Conservation (phyloP, 495 filamentous ascomycete species). For the Lophiostoma macrostomum region DNA sequence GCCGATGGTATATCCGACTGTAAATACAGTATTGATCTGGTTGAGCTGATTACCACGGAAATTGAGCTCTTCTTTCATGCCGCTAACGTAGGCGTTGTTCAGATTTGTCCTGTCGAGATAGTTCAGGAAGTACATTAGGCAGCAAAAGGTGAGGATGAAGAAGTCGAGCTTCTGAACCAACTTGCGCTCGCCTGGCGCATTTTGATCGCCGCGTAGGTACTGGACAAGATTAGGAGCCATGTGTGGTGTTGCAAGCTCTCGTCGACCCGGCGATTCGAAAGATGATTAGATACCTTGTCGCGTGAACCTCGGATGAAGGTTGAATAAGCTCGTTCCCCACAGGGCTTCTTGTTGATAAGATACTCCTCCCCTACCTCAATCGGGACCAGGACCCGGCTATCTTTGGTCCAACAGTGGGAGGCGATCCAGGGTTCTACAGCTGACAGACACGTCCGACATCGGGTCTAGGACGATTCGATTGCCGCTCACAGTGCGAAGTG, state of each 20-base stretch:
- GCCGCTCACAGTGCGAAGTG: too few species aligned
- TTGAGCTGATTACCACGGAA: slow-evolving; percentile 59
- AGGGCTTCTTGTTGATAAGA: background rate
- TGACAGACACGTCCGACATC: slow-evolving; percentile 9
- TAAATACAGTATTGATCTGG: slow-evolving; percentile 52
- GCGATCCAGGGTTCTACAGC: slow-evolving; percentile 1
- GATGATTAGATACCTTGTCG: too few species aligned
- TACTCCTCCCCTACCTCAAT: background rate
- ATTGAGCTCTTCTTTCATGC: slow-evolving; percentile 62
- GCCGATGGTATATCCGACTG: slow-evolving; percentile 43
- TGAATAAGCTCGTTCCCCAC: background rate
- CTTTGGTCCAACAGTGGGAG: slow-evolving; percentile 18
- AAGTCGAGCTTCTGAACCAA: slow-evolving; percentile 59
- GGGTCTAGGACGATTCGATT: too few species aligned
- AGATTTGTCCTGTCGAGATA: slow-evolving; percentile 59
- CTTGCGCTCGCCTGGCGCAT: slow-evolving; percentile 44
- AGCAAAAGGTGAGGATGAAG: slow-evolving; percentile 65
- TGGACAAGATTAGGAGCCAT: slow-evolving; percentile 26
- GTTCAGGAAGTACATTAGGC: slow-evolving; percentile 56
- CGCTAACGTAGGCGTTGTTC: slow-evolving; percentile 62
- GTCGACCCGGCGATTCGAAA: too few species aligned
- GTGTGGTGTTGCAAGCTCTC: too few species aligned
- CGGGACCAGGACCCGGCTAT: too few species aligned
- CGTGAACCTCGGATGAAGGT: too few species aligned
- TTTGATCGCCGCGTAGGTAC: slow-evolving; percentile 26